Conservation (phyloP, 768 basidiomycete species). For the Albatrellus ellisii region DNA sequence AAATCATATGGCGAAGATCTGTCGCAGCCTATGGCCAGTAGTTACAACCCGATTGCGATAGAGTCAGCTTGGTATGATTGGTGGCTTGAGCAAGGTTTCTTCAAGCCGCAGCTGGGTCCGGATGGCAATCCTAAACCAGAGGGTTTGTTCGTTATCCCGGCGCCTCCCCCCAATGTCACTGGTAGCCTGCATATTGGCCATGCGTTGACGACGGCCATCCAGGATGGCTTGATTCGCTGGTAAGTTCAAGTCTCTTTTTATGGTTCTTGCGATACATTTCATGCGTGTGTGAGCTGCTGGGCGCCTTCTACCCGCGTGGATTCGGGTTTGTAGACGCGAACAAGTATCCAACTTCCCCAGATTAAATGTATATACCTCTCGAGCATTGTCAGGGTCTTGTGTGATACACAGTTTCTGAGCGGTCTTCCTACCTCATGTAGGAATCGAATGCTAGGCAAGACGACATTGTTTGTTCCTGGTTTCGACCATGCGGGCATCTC, state of each 20-base stretch:
- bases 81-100: slow-evolving; percentile 89
- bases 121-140: slow-evolving; percentile 29
- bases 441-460: slow-evolving; percentile 95
- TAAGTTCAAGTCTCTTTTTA: slow-evolving; percentile 22
- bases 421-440: slow-evolving; percentile 30
- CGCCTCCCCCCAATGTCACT: slow-evolving; percentile 95
- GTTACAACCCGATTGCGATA: slow-evolving; percentile 91
- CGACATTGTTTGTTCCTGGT: slow-evolving; percentile 82
- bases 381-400: neutral
- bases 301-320: too few relatives aligned
- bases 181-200: slow-evolving; percentile 94
- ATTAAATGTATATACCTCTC: too few relatives aligned
- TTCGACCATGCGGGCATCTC: slow-evolving; percentile 99
- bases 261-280: too few relatives aligned
- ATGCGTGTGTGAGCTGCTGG: too few relatives aligned
- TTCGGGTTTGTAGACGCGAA: too few relatives aligned
- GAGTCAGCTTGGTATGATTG: slow-evolving; percentile 98
- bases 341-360: too few relatives aligned
- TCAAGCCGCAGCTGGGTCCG: slow-evolving; percentile 55
- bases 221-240: slow-evolving; percentile 87
- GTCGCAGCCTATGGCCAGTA: slow-evolving; percentile 75
- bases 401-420: neutral
- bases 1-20: slow-evolving; percentile 40
- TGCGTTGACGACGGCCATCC: slow-evolving; percentile 81
- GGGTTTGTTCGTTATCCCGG: slow-evolving; percentile 35